Evolutionary conservation across 73 alveolate genomes (phyloP).

Genomic region (Tetrahymena borealis): DNA sequence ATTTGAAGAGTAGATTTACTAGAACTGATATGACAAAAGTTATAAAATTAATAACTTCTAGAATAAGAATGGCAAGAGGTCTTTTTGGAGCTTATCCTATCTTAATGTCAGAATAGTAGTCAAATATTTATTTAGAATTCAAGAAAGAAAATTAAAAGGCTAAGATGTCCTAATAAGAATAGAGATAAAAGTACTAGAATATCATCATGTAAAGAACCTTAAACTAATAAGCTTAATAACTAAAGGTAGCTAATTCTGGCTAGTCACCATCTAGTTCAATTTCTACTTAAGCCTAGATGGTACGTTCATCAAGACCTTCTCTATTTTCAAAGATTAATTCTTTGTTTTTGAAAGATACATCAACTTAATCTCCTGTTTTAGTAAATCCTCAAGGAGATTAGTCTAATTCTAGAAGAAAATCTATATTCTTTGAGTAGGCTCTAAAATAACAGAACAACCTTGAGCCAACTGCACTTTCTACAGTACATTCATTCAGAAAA

Average conservation of each 20-base stretch:
- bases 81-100: neutral
- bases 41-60: neutral
- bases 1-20: neutral
- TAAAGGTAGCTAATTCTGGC: neutral
- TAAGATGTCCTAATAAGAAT: neutral
- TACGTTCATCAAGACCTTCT: neutral
- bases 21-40: neutral
- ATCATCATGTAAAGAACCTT: neutral
- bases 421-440: neutral
- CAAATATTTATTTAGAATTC: neutral
- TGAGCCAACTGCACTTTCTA: neutral
- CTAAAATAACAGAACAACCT: neutral
- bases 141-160: neutral
- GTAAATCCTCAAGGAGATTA: neutral
- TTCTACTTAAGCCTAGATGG: neutral
- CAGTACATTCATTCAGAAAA: neutral
- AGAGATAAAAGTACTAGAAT: neutral
- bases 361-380: too few relatives aligned
- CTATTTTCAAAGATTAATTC: neutral
- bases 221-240: neutral
- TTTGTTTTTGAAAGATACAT: neutral
- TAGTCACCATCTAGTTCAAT: neutral
- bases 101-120: neutral
- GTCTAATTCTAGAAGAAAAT: neutral
- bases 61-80: neutral